Evolutionary conservation across 306 rosid genomes (phyloP).

Genomic region (Ceratonia siliqua): DNA sequence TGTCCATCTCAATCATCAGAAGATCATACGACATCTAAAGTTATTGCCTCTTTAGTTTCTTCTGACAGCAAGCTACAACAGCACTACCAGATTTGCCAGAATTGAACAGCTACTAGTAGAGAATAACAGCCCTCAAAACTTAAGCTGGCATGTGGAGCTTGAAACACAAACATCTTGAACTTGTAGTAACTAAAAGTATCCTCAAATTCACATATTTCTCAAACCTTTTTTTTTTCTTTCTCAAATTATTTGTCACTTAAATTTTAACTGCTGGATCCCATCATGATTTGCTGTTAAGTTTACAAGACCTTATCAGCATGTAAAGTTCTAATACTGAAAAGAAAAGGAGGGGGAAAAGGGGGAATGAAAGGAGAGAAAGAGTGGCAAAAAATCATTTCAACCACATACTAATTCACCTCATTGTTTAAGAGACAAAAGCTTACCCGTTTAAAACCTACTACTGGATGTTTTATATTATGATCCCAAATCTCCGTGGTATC

Average conservation of each 20-base stretch:
- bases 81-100: neutral
- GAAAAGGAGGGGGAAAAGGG: too few relatives aligned
- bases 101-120: neutral
- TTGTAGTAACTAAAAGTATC: neutral
- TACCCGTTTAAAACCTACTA: neutral
- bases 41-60: neutral
- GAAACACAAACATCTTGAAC: neutral
- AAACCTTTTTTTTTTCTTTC: too few relatives aligned
- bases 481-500: too few relatives aligned
- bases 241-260: too few relatives aligned
- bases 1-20: conserved; percentile 8
- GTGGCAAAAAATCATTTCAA: too few relatives aligned
- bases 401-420: neutral
- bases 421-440: neutral
- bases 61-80: neutral
- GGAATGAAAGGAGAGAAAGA: too few relatives aligned
- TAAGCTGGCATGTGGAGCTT: neutral
- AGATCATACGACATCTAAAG: neutral
- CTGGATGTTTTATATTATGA: too few relatives aligned
- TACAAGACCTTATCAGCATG: too few relatives aligned
- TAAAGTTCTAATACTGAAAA: too few relatives aligned
- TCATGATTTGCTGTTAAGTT: too few relatives aligned
- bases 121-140: neutral
- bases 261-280: too few relatives aligned
- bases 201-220: too few relatives aligned